Evolutionary conservation across 306 rosid genomes (phyloP).

Genomic region (Acacia confusa): DNA sequence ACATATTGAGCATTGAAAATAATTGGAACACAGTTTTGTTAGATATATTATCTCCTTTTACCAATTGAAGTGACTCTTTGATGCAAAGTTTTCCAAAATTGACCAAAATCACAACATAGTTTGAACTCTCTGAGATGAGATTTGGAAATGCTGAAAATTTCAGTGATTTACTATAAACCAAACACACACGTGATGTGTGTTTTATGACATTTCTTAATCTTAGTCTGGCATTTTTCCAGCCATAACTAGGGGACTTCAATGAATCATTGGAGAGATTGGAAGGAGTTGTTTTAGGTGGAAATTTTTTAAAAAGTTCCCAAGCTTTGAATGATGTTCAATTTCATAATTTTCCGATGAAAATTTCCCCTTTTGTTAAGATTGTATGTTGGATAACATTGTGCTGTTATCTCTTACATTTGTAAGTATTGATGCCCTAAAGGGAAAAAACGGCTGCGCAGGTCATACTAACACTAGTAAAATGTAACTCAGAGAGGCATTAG

Average conservation of each 20-base stretch:
- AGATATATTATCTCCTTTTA: no score
- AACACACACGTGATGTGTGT: not conserved
- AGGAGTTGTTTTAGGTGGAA: no score
- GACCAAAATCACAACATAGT: no score
- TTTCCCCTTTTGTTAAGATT: not conserved
- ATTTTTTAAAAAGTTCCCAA: not conserved
- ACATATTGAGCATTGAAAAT: no score
- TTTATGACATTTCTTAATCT: no score
- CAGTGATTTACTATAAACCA: not conserved
- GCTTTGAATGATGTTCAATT: not conserved
- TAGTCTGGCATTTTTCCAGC: not conserved
- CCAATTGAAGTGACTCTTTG: no score
- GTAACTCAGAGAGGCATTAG: not conserved
- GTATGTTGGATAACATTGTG: conserved; percentile 30
- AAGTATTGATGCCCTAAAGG: not conserved
- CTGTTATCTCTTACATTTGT: not conserved
- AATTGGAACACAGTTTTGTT: no score
- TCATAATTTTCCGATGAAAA: not conserved
- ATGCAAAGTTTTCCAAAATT: no score
- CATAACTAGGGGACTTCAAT: not conserved
- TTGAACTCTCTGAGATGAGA: no score
- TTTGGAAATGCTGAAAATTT: not conserved
- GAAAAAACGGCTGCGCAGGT: no score
- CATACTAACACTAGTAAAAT: not conserved
- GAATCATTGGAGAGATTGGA: not conserved